A percentile compares a stretch with the other conserved stretches of the same genome.
Conservation (phyloP, 1,139 yeast species). For the Yamadazyma friedrichii region DNA sequence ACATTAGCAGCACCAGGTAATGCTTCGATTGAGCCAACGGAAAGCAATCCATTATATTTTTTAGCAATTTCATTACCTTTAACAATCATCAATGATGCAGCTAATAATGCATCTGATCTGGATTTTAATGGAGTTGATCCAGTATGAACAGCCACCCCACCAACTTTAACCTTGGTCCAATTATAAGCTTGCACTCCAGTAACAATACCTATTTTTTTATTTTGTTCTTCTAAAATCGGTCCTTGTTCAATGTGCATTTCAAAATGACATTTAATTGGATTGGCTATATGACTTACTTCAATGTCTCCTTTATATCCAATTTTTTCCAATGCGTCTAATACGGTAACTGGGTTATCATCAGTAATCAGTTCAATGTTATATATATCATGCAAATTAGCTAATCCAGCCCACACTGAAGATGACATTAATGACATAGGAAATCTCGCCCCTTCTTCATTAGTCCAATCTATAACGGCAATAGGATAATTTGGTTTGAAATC, state of each 20-base stretch:
- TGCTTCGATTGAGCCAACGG: conserved; percentile 59
- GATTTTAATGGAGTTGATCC: conserved; percentile 69
- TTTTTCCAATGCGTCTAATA: conserved; percentile 53
- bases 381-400: conserved; percentile 44
- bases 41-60: conserved; percentile 50
- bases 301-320: conserved; percentile 61
- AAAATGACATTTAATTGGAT: conserved; percentile 67
- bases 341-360: conserved; percentile 51
- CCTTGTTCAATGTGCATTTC: conserved; percentile 80
- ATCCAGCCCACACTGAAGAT: conserved; percentile 66
- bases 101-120: conserved; percentile 61
- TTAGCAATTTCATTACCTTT: conserved; percentile 57
- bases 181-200: conserved; percentile 65
- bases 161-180: conserved; percentile 56
- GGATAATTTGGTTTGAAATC: conserved; percentile 61
- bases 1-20: conserved; percentile 66
- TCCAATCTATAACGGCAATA: conserved; percentile 66
- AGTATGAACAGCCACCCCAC: conserved; percentile 67
- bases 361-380: conserved; percentile 53
- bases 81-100: conserved; percentile 55
- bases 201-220: conserved; percentile 62
- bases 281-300: conserved; percentile 45
- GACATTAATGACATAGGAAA: conserved; percentile 68
- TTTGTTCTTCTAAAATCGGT: conserved; percentile 58
- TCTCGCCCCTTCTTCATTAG: conserved; percentile 78